phyloP scores from a whole-genome alignment of 441 rosid genomes.

The Croton setiger region DNA sequence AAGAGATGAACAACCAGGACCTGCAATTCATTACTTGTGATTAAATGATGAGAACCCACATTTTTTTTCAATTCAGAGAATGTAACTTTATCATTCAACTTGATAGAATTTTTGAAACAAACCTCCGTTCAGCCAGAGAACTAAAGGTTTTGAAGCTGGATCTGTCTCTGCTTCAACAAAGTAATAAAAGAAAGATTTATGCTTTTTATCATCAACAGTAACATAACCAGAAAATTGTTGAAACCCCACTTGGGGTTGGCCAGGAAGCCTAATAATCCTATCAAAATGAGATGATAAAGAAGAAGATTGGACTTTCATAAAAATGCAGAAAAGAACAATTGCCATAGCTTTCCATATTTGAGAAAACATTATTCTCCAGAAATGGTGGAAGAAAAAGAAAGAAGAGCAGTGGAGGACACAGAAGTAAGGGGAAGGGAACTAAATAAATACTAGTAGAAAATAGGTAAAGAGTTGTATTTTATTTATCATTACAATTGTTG shows the following conservation, averaged over 20 bases:
- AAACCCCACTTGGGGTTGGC: slow-evolving; percentile 81
- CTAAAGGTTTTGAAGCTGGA: slow-evolving; percentile 79
- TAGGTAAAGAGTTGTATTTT: slow-evolving; percentile 13
- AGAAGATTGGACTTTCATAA: slow-evolving; percentile 30
- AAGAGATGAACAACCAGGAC: slow-evolving; percentile 96
- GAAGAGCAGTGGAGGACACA: slow-evolving; percentile 24
- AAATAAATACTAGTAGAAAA: slow-evolving; percentile 10
- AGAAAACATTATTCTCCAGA: slow-evolving; percentile 27
- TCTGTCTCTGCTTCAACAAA: slow-evolving; percentile 82
- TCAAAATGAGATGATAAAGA: slow-evolving; percentile 37
- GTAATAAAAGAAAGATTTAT: slow-evolving; percentile 88
- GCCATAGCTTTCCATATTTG: slow-evolving; percentile 44
- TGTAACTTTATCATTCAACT: neutral
- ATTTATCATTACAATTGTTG: slow-evolving; percentile 22
- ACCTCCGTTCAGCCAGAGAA: slow-evolving; percentile 99
- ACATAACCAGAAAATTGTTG: slow-evolving; percentile 89
- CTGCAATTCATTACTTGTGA: slow-evolving; percentile 25
- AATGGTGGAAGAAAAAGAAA: slow-evolving; percentile 8
- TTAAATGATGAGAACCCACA: neutral
- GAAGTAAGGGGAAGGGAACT: slow-evolving; percentile 17
- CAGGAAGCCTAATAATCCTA: slow-evolving; percentile 57
- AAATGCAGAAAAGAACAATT: slow-evolving; percentile 34
- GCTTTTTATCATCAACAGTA: slow-evolving; percentile 58
- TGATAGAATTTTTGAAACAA: slow-evolving; percentile 9
- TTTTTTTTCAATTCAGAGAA: slow-evolving; percentile 9